phyloP scores from a whole-genome alignment of 805 yeast species.

The Teunomyces aglyptinius region DNA sequence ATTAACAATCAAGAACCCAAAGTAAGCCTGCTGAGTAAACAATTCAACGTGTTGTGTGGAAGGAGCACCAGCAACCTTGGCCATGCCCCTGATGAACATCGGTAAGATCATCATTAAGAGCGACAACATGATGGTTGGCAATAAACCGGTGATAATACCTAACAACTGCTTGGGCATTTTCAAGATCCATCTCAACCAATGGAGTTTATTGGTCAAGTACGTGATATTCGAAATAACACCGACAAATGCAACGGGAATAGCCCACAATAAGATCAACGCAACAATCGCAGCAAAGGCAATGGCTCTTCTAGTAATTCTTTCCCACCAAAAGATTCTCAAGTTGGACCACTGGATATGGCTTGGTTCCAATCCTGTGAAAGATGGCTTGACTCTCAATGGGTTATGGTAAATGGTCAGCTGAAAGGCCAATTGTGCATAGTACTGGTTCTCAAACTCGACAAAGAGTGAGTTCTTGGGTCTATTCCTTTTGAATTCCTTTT shows the following conservation, averaged over 20 bases:
- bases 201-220: conserved; percentile 66
- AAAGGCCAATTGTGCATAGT: conserved; percentile 68
- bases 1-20: conserved; percentile 87
- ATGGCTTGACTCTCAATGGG: conserved; percentile 62
- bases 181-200: conserved; percentile 71
- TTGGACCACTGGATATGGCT: conserved; percentile 66
- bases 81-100: conserved; percentile 73
- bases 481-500: conserved; percentile 44
- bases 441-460: conserved; percentile 76
- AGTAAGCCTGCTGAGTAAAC: conserved; percentile 86
- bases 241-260: conserved; percentile 93
- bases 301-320: conserved; percentile 53
- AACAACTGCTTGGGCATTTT: conserved; percentile 66
- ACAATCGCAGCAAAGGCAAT: conserved; percentile 53
- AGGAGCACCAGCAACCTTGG: conserved; percentile 68
- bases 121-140: conserved; percentile 81
- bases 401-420: conserved; percentile 64
- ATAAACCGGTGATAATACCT: conserved; percentile 84
- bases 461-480: conserved; percentile 77
- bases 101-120: conserved; percentile 86
- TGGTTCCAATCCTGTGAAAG: conserved; percentile 62
- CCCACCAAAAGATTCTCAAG: conserved; percentile 81
- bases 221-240: conserved; percentile 90
- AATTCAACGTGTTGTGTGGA: conserved; percentile 71
- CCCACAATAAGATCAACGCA: conserved; percentile 65